Evolutionary conservation across 1,139 yeast genomes (phyloP).

Genomic region (Hansenula anomala): DNA sequence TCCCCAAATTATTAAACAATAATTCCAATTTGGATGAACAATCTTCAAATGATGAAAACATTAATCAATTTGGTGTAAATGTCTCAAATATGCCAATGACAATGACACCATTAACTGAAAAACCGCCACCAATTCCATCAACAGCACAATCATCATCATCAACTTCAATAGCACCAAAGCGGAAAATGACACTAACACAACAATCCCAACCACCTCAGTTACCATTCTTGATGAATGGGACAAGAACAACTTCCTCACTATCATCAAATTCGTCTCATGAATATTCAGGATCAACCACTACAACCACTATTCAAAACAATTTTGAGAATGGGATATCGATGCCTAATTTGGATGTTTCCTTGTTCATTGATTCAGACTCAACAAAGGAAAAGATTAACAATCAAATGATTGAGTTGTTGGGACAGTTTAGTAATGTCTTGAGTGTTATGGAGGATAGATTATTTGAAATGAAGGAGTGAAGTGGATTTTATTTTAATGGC

Average conservation of each 20-base stretch:
- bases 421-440: conserved; percentile 15
- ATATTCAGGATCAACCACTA: neutral
- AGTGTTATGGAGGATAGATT: conserved; percentile 23
- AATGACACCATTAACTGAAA: conserved; percentile 78
- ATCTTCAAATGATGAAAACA: conserved; percentile 28
- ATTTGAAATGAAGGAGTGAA: conserved; percentile 15
- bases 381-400: conserved; percentile 15
- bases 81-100: conserved; percentile 49
- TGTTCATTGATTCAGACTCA: conserved; percentile 19
- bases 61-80: conserved; percentile 64
- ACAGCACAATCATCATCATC: conserved; percentile 41
- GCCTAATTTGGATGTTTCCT: conserved; percentile 13
- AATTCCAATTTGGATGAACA: conserved; percentile 16
- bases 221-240: conserved; percentile 12
- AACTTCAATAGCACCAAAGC: conserved; percentile 6
- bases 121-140: conserved; percentile 24
- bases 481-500: too few species aligned
- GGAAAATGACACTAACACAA: conserved; percentile 13
- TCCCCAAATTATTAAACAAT: conserved; percentile 28
- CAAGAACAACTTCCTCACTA: conserved; percentile 12
- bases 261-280: conserved; percentile 17
- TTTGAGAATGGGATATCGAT: conserved; percentile 4
- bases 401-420: conserved; percentile 17
- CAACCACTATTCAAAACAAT: conserved; percentile 2
- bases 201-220: conserved; percentile 18